These are phyloP conservation scores for Lineolata rhizophorae DNA, from an alignment of 495 filamentous ascomycete genomes.

Conservation along the genomic window DNA sequence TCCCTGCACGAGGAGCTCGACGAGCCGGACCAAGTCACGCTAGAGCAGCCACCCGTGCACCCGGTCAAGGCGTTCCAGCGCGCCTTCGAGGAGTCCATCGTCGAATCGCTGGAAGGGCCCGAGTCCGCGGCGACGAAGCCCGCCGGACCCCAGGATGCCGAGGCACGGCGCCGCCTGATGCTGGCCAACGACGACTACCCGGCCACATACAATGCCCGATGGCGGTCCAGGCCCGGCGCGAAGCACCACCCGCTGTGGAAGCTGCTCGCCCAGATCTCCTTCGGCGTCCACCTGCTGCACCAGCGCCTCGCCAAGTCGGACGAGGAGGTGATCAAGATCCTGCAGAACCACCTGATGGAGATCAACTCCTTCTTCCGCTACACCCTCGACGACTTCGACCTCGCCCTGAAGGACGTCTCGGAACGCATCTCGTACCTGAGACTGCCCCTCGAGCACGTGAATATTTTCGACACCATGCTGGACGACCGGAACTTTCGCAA, in stretches of 20 bases:
- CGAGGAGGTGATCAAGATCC: constrained; percentile 63
- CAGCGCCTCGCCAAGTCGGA: constrained; percentile 75
- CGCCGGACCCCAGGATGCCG: constrained; percentile 25
- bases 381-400: constrained; percentile 63
- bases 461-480: constrained; percentile 79
- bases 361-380: constrained; percentile 75
- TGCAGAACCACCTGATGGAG: constrained; percentile 84
- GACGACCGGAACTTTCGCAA: constrained; percentile 59
- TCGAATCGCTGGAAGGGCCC: constrained; percentile 36
- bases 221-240: constrained; percentile 45
- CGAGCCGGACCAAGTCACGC: constrained; percentile 7
- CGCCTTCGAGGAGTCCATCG: constrained; percentile 81
- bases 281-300: constrained; percentile 76
- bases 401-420: constrained; percentile 62
- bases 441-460: constrained; percentile 60
- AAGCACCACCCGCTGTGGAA: constrained; percentile 75
- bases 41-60: constrained; percentile 33
- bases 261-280: constrained; percentile 76
- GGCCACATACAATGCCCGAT: constrained; percentile 43
- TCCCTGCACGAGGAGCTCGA: no score
- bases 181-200: constrained; percentile 43
- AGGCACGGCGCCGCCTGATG: constrained; percentile 41
- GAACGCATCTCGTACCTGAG: constrained; percentile 61
- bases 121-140: constrained; percentile 12
- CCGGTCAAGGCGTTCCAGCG: constrained; percentile 73